These are phyloP conservation scores for Pestalotiopsis sp. DNA, from an alignment of 2,329 filamentous ascomycete genomes.

Conservation along the genomic window DNA sequence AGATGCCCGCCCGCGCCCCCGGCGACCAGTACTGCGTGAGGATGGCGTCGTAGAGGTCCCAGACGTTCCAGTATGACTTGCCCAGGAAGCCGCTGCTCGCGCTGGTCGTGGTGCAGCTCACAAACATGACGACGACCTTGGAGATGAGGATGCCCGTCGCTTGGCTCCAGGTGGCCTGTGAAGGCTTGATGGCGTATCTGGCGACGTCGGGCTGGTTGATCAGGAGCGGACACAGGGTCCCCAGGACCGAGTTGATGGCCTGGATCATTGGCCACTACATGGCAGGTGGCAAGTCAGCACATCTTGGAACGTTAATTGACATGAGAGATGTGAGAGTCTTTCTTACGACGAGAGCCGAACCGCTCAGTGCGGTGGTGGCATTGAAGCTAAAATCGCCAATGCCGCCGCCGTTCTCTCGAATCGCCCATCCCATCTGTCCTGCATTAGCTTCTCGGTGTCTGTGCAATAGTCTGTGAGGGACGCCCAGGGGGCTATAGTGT, in stretches of 20 bases:
- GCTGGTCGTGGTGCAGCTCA: conserved; percentile 40
- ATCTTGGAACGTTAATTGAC: background rate
- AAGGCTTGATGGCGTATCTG: conserved; percentile 31
- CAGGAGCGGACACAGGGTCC: conserved; percentile 33
- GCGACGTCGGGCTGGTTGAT: conserved; percentile 44
- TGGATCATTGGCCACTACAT: conserved; percentile 36
- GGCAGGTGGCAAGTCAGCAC: background rate
- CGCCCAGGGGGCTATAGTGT: background rate
- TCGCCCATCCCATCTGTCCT: conserved; percentile 49
- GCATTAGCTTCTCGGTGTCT: background rate
- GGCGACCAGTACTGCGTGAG: conserved; percentile 39
- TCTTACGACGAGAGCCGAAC: conserved; percentile 23
- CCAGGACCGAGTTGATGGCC: conserved; percentile 43
- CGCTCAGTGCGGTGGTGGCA: conserved; percentile 12
- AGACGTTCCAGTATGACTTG: conserved; percentile 32
- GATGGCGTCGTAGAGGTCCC: conserved; percentile 42
- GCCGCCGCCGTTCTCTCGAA: conserved; percentile 45
- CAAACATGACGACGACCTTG: conserved; percentile 40
- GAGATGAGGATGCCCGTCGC: conserved; percentile 36
- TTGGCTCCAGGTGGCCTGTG: conserved; percentile 30
- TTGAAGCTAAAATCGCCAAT: conserved; percentile 19
- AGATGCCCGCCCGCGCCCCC: conserved; percentile 37
- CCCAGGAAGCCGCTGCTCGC: conserved; percentile 34
- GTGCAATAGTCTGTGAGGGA: background rate
- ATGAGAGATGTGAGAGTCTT: background rate